These are phyloP conservation scores for Flaveria linearis DNA, from an alignment of 129 eudicot species.

Conservation along the genomic window DNA sequence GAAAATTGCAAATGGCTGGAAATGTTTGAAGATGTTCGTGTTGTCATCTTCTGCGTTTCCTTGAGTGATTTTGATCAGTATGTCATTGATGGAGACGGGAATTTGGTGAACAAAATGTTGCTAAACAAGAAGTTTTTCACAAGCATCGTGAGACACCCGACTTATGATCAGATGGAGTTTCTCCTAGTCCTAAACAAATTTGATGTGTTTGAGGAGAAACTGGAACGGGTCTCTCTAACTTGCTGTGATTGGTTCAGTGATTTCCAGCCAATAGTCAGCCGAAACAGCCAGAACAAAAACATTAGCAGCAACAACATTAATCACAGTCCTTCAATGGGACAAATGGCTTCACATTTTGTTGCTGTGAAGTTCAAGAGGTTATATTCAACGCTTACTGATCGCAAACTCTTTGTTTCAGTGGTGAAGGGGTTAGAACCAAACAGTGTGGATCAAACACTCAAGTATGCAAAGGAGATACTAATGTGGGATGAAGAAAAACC, in stretches of 20 bases:
- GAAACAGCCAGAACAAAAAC: conserved; percentile 49
- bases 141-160: conserved; percentile 80
- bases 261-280: conserved; percentile 79
- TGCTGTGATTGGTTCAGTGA: conserved; percentile 90
- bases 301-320: conserved; percentile 59
- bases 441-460: conserved; percentile 78
- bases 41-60: conserved; percentile 83
- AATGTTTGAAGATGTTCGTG: conserved; percentile 91
- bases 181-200: conserved; percentile 83
- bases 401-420: conserved; percentile 73
- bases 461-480: conserved; percentile 84
- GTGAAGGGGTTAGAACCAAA: conserved; percentile 79
- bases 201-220: conserved; percentile 78
- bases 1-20: conserved; percentile 97
- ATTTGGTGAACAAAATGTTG: conserved; percentile 73
- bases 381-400: conserved; percentile 58
- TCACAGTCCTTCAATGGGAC: conserved; percentile 78
- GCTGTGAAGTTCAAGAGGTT: conserved; percentile 90
- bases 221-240: conserved; percentile 65
- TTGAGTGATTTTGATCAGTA: conserved; percentile 78
- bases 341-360: conserved; percentile 77
- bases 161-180: conserved; percentile 83
- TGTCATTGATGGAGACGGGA: conserved; percentile 51
- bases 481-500: conserved; percentile 91
- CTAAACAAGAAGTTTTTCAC: conserved; percentile 72